Evolutionary conservation across 2,329 filamentous ascomycete species (phyloP).

Genomic region (Bipolaris victoriae): DNA sequence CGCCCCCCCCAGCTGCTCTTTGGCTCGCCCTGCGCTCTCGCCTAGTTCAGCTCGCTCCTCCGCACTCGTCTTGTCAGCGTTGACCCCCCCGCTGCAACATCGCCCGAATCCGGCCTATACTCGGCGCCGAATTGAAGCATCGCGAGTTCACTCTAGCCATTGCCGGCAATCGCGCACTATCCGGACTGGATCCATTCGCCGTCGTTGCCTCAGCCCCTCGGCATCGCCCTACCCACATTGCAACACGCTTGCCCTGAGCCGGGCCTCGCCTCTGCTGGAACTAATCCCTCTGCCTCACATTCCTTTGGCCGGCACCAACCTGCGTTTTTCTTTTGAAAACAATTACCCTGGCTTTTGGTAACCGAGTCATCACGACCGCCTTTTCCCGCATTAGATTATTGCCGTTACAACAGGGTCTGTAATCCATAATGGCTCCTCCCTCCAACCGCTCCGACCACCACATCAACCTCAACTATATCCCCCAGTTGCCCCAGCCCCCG

Average conservation of each 20-base stretch:
- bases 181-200: slow-evolving; percentile 38
- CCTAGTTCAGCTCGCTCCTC: slow-evolving; percentile 14
- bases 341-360: slow-evolving; percentile 49
- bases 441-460: slow-evolving; percentile 78
- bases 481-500: slow-evolving; percentile 69
- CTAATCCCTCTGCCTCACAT: slow-evolving; percentile 45
- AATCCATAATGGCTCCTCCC: slow-evolving; percentile 90
- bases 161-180: slow-evolving; percentile 19
- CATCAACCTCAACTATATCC: slow-evolving; percentile 81
- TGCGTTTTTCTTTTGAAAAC: slow-evolving; percentile 29
- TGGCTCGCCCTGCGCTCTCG: neutral
- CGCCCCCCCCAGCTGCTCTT: slow-evolving; percentile 4
- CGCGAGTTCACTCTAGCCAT: neutral
- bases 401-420: slow-evolving; percentile 50
- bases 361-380: slow-evolving; percentile 41
- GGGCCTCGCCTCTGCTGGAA: slow-evolving; percentile 39
- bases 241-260: slow-evolving; percentile 30
- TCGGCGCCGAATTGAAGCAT: slow-evolving; percentile 12
- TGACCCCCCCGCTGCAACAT: slow-evolving; percentile 11
- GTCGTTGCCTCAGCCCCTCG: slow-evolving; percentile 10
- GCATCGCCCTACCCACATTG: slow-evolving; percentile 32
- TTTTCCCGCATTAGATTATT: slow-evolving; percentile 34
- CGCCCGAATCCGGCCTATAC: slow-evolving; percentile 27
- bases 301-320: slow-evolving; percentile 52
- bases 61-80: slow-evolving; percentile 7